These are phyloP conservation scores for Harringtonia aguacate DNA, from an alignment of 2,329 filamentous ascomycete genomes.

Conservation along the genomic window DNA sequence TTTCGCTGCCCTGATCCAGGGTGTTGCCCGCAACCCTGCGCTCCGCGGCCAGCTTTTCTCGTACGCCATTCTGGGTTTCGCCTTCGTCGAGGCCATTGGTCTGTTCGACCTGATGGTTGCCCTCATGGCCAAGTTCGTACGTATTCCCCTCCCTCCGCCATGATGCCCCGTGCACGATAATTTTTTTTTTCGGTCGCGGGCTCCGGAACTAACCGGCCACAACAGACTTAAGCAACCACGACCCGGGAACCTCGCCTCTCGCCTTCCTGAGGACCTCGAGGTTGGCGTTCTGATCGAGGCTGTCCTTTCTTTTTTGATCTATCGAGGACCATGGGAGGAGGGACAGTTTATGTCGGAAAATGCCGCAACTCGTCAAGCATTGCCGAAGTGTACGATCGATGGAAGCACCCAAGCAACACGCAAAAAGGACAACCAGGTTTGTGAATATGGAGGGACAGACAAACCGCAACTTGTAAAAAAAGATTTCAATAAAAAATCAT, in stretches of 20 bases:
- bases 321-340: neutral
- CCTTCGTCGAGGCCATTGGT: conserved; percentile 53
- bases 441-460: conserved; percentile 6
- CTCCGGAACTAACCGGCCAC: neutral
- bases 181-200: neutral
- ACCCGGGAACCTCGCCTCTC: conserved; percentile 5
- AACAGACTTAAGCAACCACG: conserved; percentile 11
- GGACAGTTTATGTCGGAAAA: neutral
- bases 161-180: neutral
- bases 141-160: conserved; percentile 21
- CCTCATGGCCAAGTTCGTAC: conserved; percentile 85
- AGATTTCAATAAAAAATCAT: conserved; percentile 3
- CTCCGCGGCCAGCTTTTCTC: conserved; percentile 85
- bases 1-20: conserved; percentile 80
- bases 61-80: conserved; percentile 54
- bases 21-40: conserved; percentile 87
- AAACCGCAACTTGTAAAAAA: conserved; percentile 8
- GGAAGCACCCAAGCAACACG: conserved; percentile 4
- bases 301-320: conserved; percentile 3
- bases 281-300: conserved; percentile 4
- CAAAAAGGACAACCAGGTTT: conserved; percentile 5
- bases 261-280: conserved; percentile 9
- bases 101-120: conserved; percentile 64
- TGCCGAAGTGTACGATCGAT: conserved; percentile 7
- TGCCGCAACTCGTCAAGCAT: conserved; percentile 4